Conservation (phyloP, 2,329 filamentous ascomycete genomes). For the Botrytis pseudocinerea region DNA sequence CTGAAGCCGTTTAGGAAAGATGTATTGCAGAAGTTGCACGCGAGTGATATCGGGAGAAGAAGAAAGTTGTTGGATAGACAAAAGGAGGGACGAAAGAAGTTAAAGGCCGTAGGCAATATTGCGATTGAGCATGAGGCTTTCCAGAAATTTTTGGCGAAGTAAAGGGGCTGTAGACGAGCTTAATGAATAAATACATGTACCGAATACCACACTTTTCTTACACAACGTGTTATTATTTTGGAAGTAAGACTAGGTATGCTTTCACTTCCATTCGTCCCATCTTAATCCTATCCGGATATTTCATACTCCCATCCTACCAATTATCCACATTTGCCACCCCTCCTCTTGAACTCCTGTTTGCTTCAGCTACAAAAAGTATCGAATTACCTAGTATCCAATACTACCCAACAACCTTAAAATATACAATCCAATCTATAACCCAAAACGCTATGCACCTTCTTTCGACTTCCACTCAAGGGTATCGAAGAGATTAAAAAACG, state of each 20-base stretch:
- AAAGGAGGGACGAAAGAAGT: slow-evolving; percentile 88
- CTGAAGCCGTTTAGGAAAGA: slow-evolving; percentile 97
- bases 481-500: neutral
- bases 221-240: neutral
- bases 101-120: slow-evolving; percentile 84
- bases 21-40: slow-evolving; percentile 89
- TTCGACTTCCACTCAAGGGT: slow-evolving; percentile 6
- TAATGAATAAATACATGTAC: neutral
- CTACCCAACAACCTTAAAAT: neutral
- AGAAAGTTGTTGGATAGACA: slow-evolving; percentile 93
- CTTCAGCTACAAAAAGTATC: neutral
- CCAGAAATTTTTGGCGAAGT: slow-evolving; percentile 89
- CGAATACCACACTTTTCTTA: neutral
- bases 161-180: slow-evolving; percentile 26
- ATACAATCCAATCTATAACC: neutral
- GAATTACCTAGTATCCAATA: neutral
- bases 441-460: neutral
- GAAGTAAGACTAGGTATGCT: neutral
- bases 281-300: neutral
- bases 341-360: neutral
- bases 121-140: slow-evolving; percentile 96
- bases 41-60: slow-evolving; percentile 78
- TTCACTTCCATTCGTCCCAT: neutral
- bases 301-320: neutral
- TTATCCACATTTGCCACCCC: neutral